These are phyloP conservation scores for Penicillium manginii DNA, from an alignment of 495 filamentous ascomycete genomes.

Conservation along the genomic window DNA sequence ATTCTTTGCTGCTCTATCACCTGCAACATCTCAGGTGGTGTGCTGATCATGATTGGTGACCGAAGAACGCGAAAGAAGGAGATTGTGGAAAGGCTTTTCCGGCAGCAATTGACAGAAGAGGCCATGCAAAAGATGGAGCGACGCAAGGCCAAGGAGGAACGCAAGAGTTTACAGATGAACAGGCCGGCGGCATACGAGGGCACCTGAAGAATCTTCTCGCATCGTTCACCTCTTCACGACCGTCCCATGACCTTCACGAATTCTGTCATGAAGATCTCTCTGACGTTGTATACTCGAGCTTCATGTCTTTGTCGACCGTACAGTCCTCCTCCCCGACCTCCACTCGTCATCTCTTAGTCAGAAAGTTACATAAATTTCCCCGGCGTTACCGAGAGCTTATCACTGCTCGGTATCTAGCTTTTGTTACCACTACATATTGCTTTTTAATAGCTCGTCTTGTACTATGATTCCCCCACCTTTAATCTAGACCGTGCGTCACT, in stretches of 20 bases:
- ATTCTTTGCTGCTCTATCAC: slow-evolving; percentile 77
- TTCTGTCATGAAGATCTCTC: slow-evolving; percentile 1
- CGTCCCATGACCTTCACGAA: slow-evolving; percentile 24
- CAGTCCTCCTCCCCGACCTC: slow-evolving; percentile 11
- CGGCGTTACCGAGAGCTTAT: slow-evolving; percentile 14
- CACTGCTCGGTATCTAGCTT: neutral
- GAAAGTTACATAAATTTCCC: neutral
- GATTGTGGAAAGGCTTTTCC: slow-evolving; percentile 71
- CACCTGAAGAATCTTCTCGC: slow-evolving; percentile 10
- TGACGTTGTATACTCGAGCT: neutral
- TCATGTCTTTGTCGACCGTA: slow-evolving; percentile 12
- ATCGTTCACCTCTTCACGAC: slow-evolving; percentile 5
- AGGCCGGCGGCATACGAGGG: slow-evolving; percentile 13
- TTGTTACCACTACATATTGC: slow-evolving; percentile 5
- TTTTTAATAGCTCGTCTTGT: slow-evolving; percentile 14
- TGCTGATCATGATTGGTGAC: slow-evolving; percentile 75
- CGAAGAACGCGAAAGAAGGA: slow-evolving; percentile 78
- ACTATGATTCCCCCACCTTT: slow-evolving; percentile 12
- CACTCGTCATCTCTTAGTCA: neutral
- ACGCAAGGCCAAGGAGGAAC: slow-evolving; percentile 57
- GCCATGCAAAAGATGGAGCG: slow-evolving; percentile 74
- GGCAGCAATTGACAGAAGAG: slow-evolving; percentile 72
- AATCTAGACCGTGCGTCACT: slow-evolving; percentile 1
- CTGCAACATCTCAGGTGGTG: slow-evolving; percentile 70
- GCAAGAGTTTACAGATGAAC: slow-evolving; percentile 31